phyloP scores from a whole-genome alignment of 2,329 filamentous ascomycete species.

The Pseudogymnoascus sp. region DNA sequence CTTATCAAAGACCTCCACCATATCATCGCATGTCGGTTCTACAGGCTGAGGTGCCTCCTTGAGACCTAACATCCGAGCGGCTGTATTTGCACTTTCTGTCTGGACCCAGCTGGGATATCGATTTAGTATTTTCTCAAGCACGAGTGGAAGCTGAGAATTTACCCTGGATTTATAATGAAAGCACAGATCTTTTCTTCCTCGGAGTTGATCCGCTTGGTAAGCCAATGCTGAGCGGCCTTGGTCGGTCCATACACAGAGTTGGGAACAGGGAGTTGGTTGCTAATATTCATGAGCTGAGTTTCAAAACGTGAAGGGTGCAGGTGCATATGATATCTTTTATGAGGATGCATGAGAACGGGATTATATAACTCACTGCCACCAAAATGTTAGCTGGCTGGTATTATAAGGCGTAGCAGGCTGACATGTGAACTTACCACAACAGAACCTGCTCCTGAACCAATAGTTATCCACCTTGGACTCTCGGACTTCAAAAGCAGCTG shows the following conservation, averaged over 20 bases:
- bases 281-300: not conserved
- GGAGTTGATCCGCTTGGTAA: constrained; percentile 24
- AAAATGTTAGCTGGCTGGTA: not conserved
- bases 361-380: not conserved
- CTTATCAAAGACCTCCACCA: constrained; percentile 14
- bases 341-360: too few relatives aligned
- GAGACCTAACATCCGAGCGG: constrained; percentile 18
- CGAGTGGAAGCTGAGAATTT: not conserved
- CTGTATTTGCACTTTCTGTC: constrained; percentile 23
- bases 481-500: constrained; percentile 28
- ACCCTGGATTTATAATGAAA: constrained; percentile 21
- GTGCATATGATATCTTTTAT: not conserved
- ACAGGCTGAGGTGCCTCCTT: constrained; percentile 18
- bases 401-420: not conserved
- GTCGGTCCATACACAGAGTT: constrained; percentile 27
- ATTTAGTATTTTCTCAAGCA: constrained; percentile 2
- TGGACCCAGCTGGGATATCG: constrained; percentile 19
- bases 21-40: constrained; percentile 18
- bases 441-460: constrained; percentile 26
- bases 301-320: not conserved
- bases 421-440: constrained; percentile 15
- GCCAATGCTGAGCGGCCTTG: constrained; percentile 29
- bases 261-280: constrained; percentile 17
- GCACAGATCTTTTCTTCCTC: constrained; percentile 22
- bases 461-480: constrained; percentile 28